Evolutionary conservation across 257 asterid genomes (phyloP).

Genomic region (Capsicum chinense): DNA sequence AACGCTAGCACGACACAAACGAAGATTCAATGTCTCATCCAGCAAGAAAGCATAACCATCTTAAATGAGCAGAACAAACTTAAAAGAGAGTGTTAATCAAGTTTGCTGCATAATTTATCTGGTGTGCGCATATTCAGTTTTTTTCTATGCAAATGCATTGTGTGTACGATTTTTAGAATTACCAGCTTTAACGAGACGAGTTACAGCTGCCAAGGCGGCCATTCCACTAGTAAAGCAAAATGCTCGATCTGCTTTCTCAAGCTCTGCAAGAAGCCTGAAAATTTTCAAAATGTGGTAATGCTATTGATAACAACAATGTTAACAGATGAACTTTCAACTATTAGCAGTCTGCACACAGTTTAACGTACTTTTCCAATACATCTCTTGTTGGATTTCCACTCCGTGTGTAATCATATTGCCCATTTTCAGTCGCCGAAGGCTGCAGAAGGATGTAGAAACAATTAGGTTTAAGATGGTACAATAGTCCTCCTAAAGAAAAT

Average conservation of each 20-base stretch:
- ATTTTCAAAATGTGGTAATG: conserved; percentile 29
- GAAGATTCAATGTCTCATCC: background rate
- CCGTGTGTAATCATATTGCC: conserved; percentile 91
- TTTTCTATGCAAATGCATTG: background rate
- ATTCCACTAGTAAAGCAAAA: conserved; percentile 96
- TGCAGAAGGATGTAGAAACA: conserved; percentile 39
- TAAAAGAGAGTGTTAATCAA: background rate
- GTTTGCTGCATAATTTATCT: background rate
- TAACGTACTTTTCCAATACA: conserved; percentile 71
- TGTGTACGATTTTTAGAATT: conserved; percentile 2
- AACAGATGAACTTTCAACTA: conserved; percentile 13
- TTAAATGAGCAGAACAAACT: conserved; percentile 31
- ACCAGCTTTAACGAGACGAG: conserved; percentile 86
- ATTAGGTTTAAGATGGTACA: background rate
- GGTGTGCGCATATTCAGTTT: background rate
- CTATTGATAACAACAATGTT: conserved; percentile 11
- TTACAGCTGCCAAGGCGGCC: conserved; percentile 93
- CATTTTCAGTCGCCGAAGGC: conserved; percentile 89
- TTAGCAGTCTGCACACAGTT: conserved; percentile 28
- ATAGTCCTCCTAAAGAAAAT: background rate
- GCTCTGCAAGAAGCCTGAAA: conserved; percentile 84
- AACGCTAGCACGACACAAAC: background rate
- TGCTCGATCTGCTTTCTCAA: conserved; percentile 90
- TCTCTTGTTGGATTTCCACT: conserved; percentile 98
- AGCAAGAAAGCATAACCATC: conserved; percentile 22